phyloP scores from a whole-genome alignment of 148 eudicot species.

The Suaeda aralocaspica region DNA sequence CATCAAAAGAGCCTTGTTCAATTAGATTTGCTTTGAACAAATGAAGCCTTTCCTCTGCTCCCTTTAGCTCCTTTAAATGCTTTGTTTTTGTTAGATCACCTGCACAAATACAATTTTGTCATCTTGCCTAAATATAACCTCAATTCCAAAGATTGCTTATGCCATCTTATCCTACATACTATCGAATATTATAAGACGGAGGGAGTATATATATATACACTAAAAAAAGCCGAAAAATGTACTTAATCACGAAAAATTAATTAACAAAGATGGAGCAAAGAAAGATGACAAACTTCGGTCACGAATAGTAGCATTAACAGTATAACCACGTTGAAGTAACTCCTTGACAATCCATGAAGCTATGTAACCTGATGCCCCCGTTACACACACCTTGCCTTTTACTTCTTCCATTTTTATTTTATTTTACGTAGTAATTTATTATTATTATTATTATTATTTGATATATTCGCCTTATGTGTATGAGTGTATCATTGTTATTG shows the following conservation, averaged over 20 bases:
- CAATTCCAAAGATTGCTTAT: too few relatives aligned
- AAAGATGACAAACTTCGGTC: background rate
- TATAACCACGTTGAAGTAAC: slow-evolving; percentile 31
- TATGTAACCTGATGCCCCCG: slow-evolving; percentile 37
- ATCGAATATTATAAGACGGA: too few relatives aligned
- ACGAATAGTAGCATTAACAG: slow-evolving; percentile 16
- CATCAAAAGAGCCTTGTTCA: slow-evolving; percentile 32
- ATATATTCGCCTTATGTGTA: too few relatives aligned
- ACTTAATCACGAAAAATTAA: too few relatives aligned
- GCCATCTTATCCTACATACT: too few relatives aligned
- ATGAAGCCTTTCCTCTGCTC: slow-evolving; percentile 39
- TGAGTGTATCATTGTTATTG: too few relatives aligned
- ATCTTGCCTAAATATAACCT: too few relatives aligned
- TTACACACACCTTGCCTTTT: slow-evolving; percentile 31
- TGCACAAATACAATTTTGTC: too few relatives aligned
- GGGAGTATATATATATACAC: too few relatives aligned
- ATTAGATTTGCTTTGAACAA: slow-evolving; percentile 32
- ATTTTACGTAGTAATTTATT: background rate
- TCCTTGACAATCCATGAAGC: slow-evolving; percentile 43
- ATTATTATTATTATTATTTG: too few relatives aligned
- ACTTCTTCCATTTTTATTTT: background rate
- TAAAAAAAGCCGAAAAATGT: too few relatives aligned
- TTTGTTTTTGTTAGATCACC: slow-evolving; percentile 32
- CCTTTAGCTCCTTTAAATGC: slow-evolving; percentile 34
- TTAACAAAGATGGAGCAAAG: background rate